Evolutionary conservation across 305 asterid species (phyloP).

Genomic region (Plantago rigida): DNA sequence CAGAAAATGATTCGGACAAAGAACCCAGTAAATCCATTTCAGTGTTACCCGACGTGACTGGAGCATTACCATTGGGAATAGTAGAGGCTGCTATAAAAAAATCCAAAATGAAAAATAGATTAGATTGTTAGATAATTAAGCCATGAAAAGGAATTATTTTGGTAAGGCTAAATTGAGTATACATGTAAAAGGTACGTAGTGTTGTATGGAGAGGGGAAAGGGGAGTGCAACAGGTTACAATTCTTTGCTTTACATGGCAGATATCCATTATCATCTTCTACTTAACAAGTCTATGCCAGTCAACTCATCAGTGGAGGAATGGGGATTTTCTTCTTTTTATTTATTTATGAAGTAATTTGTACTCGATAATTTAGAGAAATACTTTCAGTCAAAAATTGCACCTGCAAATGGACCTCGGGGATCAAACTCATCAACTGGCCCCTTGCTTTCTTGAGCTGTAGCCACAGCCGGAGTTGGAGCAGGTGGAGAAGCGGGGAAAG

Average conservation of each 20-base stretch:
- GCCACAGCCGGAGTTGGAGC: constrained; percentile 34
- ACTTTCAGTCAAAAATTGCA: constrained; percentile 24
- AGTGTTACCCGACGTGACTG: constrained; percentile 34
- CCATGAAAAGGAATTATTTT: neutral
- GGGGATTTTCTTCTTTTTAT: too few relatives aligned
- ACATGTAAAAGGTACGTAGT: too few relatives aligned
- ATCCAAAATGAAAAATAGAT: constrained; percentile 8
- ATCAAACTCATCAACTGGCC: constrained; percentile 73
- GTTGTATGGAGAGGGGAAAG: too few relatives aligned
- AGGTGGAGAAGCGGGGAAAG: constrained; percentile 46
- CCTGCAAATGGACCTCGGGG: constrained; percentile 82
- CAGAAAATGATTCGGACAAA: constrained; percentile 51
- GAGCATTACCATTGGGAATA: constrained; percentile 41
- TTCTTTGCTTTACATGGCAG: too few relatives aligned
- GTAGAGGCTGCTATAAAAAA: constrained; percentile 47
- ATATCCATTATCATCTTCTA: too few relatives aligned
- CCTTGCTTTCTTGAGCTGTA: constrained; percentile 33
- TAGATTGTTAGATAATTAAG: constrained; percentile 6
- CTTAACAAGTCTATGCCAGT: too few relatives aligned
- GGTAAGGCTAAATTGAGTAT: too few relatives aligned
- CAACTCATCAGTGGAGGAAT: too few relatives aligned
- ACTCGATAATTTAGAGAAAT: too few relatives aligned
- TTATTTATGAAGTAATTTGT: too few relatives aligned
- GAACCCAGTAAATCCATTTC: constrained; percentile 73
- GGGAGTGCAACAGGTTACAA: too few relatives aligned